Evolutionary conservation across 2,329 filamentous ascomycete species (phyloP), one percentile per base, ranked within the genome.

Genomic region (Cladosporium sp.): DNA sequence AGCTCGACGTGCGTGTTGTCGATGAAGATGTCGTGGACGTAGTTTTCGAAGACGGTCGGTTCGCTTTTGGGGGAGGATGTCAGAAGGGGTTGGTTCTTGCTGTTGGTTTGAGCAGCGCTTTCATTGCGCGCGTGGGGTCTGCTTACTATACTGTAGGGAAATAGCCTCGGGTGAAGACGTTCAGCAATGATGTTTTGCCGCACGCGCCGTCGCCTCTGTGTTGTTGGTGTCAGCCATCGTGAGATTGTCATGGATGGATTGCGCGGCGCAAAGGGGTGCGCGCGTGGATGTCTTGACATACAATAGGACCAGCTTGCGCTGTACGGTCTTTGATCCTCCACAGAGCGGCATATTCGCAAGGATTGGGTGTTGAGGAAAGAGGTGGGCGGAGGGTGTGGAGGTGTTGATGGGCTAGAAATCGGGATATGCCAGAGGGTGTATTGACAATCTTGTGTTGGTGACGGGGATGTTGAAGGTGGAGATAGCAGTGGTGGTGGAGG

Each of bases 11-110:
- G 92, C 47, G 91, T 88, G 67, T 86, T 91, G 69, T 99, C 93
- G 68, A 99, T 93, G 71, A 96, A 99, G 70, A 99, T 96, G 70
- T 99, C 92, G 70, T 99, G 92, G 57, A 99, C 92, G 72, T 97
- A 99, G 73, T 99, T 99, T 71, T 99, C 92, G 72, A 96, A 96
- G 58, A 96, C 92, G 30, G 92, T 99, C 49, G 93, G 93, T 73
- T 97, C 91, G 75, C 80, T 84, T n/a, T n/a, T n/a, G n/a, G n/a
- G n/a, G 64, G 43, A 27, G 22, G 40, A 20, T 24, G 11, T 9
- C 34, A n/a, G n/a, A 32, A 13, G 39, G 4, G 22, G 39, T 54
- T 52, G 49, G 39, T 13, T 13, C 7, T 24, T 17, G 17, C 20
- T 36, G 20, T 42, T n/a, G 43, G 24, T 13, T 3, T 12, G 13